A percentile compares a stretch with the other conserved stretches of the same genome.
phyloP scores from a whole-genome alignment of 345 rosid species.

The Eucalyptus urophylla region DNA sequence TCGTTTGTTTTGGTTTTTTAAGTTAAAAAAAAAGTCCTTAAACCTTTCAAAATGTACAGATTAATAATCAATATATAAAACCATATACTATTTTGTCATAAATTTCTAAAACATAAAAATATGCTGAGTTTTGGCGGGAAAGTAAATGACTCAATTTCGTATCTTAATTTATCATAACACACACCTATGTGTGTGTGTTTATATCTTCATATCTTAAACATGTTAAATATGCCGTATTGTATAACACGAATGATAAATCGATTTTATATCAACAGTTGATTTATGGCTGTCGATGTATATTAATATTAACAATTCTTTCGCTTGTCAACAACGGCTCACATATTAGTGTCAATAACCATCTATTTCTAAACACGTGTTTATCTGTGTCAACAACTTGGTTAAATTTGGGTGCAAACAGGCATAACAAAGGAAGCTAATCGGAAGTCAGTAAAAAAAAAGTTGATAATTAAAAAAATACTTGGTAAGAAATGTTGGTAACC shows the following conservation, averaged over 20 bases:
- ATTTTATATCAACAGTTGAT: no score
- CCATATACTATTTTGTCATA: neutral
- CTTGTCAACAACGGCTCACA: fast-evolving
- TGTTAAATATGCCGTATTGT: no score
- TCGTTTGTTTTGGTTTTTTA: no score
- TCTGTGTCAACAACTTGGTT: fast-evolving
- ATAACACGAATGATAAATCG: no score
- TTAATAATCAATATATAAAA: no score
- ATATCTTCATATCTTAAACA: neutral
- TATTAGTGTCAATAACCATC: no score
- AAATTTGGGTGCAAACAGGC: no score
- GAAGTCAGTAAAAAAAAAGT: neutral
- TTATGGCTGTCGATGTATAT: fast-evolving
- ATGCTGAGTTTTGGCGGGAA: neutral
- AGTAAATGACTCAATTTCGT: neutral
- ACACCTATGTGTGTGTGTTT: no score
- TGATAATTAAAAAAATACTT: no score
- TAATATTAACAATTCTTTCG: no score
- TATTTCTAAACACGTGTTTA: fast-evolving
- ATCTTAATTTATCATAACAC: neutral
- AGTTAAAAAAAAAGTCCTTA: no score
- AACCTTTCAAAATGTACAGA: no score
- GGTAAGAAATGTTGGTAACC: neutral
- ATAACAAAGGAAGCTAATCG: neutral
- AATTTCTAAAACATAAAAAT: neutral